Evolutionary conservation across 352 stramenopile genomes (phyloP), one percentile per base, ranked within the genome.

Genomic region (Globisporangium sylvaticum): DNA sequence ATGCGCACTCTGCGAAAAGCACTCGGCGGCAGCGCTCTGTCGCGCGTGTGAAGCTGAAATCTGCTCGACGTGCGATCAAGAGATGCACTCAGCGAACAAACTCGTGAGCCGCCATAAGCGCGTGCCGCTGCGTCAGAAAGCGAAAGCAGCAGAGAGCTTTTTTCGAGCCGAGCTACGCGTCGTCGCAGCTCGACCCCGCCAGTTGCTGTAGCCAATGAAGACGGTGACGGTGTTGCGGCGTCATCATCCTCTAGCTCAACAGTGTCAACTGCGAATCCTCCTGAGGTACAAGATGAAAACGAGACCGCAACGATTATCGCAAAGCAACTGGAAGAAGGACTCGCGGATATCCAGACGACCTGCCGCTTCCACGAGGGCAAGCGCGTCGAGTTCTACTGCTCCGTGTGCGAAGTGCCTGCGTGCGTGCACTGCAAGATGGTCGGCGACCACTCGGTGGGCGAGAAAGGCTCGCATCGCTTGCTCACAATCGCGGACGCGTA

Each of bases 361-460:
- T 93, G 83, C 37, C 67, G 67, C 15, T 55, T 72, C 4, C 87
- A 95, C 22, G 65, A 72, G 4, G 67, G 37, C 57, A 91, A 92
- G 50, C 77, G 72, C 44, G 78, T 92, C 52, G 87, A 95, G 68
- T 92, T 95, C 60, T 95, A 87, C 58, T 95, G 83, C 59, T 73
- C 80, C 0, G 66, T 85, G 27, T 95, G 87, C 53, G 69, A 78
- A 8, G 62, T 78, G 2, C 79, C 83, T 0, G 79, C 93, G 10
- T 95, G 84, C 29, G 83, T 95, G 29, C 82, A 83, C 59, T 93
- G 87, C 74, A 93, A 93, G 72, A 91, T 93, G 83, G 56, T 91
- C 3, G 87, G 87, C 44, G 84, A 93, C 52, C 84, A 93, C 70
- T 90, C 84, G 2, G 80, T 80, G 15, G 87, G 84, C n/a, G 87